Evolutionary conservation across 768 basidiomycete genomes (phyloP).

Genomic region (Sporobolomyces phaffii): DNA sequence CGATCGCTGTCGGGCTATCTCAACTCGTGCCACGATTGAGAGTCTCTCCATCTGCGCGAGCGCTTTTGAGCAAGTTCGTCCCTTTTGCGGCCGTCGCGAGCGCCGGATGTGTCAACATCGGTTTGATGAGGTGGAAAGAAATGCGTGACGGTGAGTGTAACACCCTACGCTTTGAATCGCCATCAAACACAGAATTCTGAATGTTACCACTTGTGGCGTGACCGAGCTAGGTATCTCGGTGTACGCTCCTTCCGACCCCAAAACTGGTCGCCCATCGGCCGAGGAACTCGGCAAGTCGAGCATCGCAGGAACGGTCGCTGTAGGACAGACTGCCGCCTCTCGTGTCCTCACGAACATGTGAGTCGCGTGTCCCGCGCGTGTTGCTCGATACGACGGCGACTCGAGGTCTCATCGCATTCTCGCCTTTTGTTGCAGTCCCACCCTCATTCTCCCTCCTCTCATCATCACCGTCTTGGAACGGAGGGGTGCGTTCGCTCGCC

Average conservation of each 20-base stretch:
- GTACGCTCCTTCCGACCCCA: slow-evolving; percentile 27
- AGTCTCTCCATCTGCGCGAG: slow-evolving; percentile 23
- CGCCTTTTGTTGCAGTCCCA: slow-evolving; percentile 42
- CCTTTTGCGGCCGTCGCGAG: slow-evolving; percentile 49
- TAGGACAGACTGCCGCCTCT: slow-evolving; percentile 48
- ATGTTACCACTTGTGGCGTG: too few relatives aligned
- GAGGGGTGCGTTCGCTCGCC: slow-evolving; percentile 45
- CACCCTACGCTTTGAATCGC: too few relatives aligned
- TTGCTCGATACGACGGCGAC: neutral
- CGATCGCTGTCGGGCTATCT: slow-evolving; percentile 48
- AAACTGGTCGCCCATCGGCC: slow-evolving; percentile 5
- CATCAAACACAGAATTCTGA: too few relatives aligned
- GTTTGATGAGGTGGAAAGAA: slow-evolving; percentile 47
- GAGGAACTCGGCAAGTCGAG: slow-evolving; percentile 46
- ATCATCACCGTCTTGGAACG: slow-evolving; percentile 47
- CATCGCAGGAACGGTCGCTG: slow-evolving; percentile 47
- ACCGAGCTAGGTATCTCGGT: slow-evolving; percentile 39
- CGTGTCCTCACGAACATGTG: slow-evolving; percentile 49
- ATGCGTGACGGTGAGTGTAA: slow-evolving; percentile 49
- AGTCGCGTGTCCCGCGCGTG: slow-evolving; percentile 6
- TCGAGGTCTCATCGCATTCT: neutral
- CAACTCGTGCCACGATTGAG: slow-evolving; percentile 45
- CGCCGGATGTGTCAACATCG: slow-evolving; percentile 50
- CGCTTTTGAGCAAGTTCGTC: slow-evolving; percentile 40
- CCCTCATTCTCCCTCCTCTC: slow-evolving; percentile 49